These are phyloP conservation scores for Teunomyces aglyptinius DNA, from an alignment of 805 yeast genomes.

Conservation along the genomic window DNA sequence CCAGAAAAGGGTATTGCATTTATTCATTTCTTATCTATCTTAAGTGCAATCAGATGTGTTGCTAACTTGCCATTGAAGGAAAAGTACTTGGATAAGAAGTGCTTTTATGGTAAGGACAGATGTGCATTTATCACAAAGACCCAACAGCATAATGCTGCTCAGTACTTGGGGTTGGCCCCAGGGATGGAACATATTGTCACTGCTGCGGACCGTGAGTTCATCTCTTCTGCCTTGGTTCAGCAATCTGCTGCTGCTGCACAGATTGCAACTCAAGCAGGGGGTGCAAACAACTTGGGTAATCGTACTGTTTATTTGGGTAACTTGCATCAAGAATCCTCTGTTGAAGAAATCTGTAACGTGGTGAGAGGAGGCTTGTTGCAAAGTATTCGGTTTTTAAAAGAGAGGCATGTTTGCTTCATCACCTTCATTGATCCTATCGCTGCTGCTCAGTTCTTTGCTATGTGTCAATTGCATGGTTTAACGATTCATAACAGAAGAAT, in stretches of 20 bases:
- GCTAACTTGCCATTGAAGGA: slow-evolving; percentile 64
- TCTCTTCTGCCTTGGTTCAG: slow-evolving; percentile 76
- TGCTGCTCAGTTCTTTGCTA: slow-evolving; percentile 95
- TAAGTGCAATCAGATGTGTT: slow-evolving; percentile 85
- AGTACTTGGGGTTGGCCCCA: slow-evolving; percentile 86
- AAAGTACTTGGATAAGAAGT: slow-evolving; percentile 72
- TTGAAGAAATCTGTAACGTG: slow-evolving; percentile 93
- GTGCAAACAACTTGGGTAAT: slow-evolving; percentile 87
- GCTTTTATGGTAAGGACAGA: slow-evolving; percentile 91
- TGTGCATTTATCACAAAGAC: slow-evolving; percentile 93
- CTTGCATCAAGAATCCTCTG: slow-evolving; percentile 80
- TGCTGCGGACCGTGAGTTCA: slow-evolving; percentile 61
- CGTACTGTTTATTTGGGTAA: slow-evolving; percentile 91
- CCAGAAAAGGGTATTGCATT: slow-evolving; percentile 84
- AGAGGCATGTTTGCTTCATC: slow-evolving; percentile 88
- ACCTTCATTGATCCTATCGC: slow-evolving; percentile 96
- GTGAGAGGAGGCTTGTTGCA: slow-evolving; percentile 94
- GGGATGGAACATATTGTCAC: slow-evolving; percentile 80
- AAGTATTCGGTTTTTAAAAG: slow-evolving; percentile 73
- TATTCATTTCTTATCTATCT: slow-evolving; percentile 82
- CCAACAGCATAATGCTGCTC: slow-evolving; percentile 96
- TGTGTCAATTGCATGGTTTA: slow-evolving; percentile 87
- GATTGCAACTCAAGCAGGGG: slow-evolving; percentile 92
- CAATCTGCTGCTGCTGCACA: slow-evolving; percentile 98
- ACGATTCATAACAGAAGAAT: slow-evolving; percentile 82